phyloP scores from a whole-genome alignment of 1,284 basidiomycete species.

The Rhodotorula sp. region DNA sequence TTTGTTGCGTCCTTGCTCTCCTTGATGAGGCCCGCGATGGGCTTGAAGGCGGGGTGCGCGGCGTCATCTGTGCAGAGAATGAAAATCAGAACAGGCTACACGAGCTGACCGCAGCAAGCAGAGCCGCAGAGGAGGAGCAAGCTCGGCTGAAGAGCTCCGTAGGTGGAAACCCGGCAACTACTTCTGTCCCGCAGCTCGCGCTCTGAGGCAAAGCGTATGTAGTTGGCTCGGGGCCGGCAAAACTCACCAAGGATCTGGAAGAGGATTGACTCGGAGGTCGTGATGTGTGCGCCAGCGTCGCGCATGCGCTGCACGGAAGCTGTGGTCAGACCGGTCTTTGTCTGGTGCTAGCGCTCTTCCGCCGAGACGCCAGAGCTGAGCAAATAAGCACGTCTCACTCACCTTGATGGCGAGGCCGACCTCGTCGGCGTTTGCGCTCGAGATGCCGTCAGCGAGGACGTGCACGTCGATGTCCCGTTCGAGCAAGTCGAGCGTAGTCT shows the following conservation, averaged over 20 bases:
- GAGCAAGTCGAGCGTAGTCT: conserved; percentile 55
- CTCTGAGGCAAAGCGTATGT: not conserved
- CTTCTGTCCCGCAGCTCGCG: not conserved
- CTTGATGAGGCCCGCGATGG: conserved; percentile 71
- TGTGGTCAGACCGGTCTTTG: conserved; percentile 43
- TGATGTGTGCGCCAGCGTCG: conserved; percentile 71
- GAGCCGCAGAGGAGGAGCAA: conserved; percentile 1
- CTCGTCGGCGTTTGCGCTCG: conserved; percentile 67
- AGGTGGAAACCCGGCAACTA: not conserved
- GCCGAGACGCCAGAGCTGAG: not conserved
- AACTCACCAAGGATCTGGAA: conserved; percentile 70
- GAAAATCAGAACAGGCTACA: not conserved
- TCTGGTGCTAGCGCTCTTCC: conserved; percentile 45
- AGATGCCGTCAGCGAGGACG: conserved; percentile 80
- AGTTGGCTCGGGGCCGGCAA: too few relatives aligned
- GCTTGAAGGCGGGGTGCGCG: conserved; percentile 67
- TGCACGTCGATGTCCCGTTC: conserved; percentile 59
- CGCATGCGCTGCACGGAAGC: conserved; percentile 60
- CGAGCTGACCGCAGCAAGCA: conserved; percentile 5
- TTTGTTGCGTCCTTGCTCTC: conserved; percentile 68
- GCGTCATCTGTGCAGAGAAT: conserved; percentile 60
- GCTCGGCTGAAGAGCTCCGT: not conserved
- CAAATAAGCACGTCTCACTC: not conserved
- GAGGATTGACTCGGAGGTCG: conserved; percentile 76
- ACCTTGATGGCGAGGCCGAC: conserved; percentile 54